Evolutionary conservation across 768 basidiomycete genomes (phyloP), one percentile per base, ranked within the genome.

Genomic region (Saitozyma sp.): DNA sequence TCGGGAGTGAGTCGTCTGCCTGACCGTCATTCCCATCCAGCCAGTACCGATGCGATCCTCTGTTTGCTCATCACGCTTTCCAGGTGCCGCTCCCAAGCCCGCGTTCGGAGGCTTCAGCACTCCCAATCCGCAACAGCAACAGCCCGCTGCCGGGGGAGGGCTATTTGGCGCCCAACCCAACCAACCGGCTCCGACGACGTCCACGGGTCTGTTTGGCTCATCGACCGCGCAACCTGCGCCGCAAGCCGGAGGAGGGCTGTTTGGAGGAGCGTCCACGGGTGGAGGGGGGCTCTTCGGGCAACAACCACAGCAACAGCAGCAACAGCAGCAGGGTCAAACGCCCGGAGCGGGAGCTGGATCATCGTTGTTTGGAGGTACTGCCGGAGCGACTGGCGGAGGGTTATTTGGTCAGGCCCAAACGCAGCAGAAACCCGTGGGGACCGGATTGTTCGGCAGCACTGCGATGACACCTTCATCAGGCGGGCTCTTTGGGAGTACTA

Each of bases 21-120:
- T 29, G 29, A 29, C 29, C 29, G 29, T 46, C 45, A 11, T 46
- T 2, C 45, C n/a, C 45, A 29, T 29, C 2, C 29, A 29, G 29
- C 29, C 29, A 29, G 29, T 5, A 29, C 2, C 29, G 29, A 29
- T 29, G 29, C 5, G 29, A 29, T 29, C 29, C 29, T 29, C 5
- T 29, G 29, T 29, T 29, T 29, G 29, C 29, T 29, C 29, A 29
- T 29, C 29, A 2, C 5, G 29, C 29, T 29, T 2, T 29, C 29
- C 43, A 8, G 50, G 61, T 11, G 48, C 63, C 17, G 59, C 67
- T 16, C 41, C 67, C 40, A 69, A 69, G 52, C 64, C 67, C 16
- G 56, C 64, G 6, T 71, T 71, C 43, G 69, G 65, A 9, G 63
- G 66, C 19, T 67, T 70, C 63, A 53, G 58, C 14, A 70, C 71